phyloP scores from a whole-genome alignment of 2,329 filamentous ascomycete genomes.

The Colletotrichum filicis region DNA sequence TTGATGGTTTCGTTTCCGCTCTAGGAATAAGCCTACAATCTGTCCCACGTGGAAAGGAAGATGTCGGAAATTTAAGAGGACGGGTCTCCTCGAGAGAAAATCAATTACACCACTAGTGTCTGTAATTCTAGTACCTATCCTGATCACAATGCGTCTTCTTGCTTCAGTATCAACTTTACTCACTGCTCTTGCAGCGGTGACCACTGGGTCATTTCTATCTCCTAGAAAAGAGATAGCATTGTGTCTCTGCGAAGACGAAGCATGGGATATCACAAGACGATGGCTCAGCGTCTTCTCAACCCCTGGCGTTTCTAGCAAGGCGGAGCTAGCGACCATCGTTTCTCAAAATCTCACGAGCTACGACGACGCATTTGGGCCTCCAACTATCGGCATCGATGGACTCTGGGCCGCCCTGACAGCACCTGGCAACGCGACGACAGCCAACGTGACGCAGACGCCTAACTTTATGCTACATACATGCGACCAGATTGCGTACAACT shows the following conservation, averaged over 20 bases:
- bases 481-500: conserved; percentile 25
- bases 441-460: conserved; percentile 14
- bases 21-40: too few relatives aligned
- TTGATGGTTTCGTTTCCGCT: background rate
- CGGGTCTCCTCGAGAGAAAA: background rate
- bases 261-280: conserved; percentile 9
- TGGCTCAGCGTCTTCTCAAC: conserved; percentile 26
- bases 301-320: conserved; percentile 4
- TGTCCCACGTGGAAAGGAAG: background rate
- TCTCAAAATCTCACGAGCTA: conserved; percentile 11
- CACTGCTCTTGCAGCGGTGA: background rate
- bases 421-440: background rate
- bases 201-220: background rate
- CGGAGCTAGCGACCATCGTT: conserved; percentile 18
- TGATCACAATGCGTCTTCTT: background rate
- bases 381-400: background rate
- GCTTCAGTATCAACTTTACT: background rate
- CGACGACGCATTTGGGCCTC: conserved; percentile 18
- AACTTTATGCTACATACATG: conserved; percentile 18
- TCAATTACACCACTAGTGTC: too few relatives aligned
- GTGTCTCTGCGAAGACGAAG: conserved; percentile 27
- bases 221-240: background rate
- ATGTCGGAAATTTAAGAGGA: background rate
- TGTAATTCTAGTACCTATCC: too few relatives aligned
- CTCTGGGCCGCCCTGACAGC: conserved; percentile 7